Evolutionary conservation across 306 rosid species (phyloP).

Genomic region (Fagus sylvatica): DNA sequence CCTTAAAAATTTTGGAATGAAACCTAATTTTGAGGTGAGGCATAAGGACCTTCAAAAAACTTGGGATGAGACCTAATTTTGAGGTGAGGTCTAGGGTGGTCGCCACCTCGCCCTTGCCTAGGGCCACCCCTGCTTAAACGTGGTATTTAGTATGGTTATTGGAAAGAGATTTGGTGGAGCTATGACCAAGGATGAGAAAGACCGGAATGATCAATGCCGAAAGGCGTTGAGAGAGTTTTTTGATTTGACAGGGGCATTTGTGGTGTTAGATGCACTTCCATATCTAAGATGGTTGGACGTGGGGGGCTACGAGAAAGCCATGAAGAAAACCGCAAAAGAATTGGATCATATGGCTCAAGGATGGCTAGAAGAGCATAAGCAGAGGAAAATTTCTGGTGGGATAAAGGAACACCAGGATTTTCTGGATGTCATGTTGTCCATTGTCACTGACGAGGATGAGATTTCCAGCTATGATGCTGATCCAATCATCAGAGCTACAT

Average conservation of each 20-base stretch:
- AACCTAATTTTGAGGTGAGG: too few relatives aligned
- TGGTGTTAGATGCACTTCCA: slow-evolving; percentile 24
- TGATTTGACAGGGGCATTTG: slow-evolving; percentile 18
- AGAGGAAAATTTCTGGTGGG: not conserved
- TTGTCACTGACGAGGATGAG: not conserved
- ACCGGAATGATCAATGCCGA: slow-evolving; percentile 6
- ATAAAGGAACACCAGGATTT: not conserved
- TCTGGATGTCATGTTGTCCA: slow-evolving; percentile 32
- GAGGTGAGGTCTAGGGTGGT: too few relatives aligned
- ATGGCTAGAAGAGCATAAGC: slow-evolving; percentile 37
- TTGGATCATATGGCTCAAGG: slow-evolving; percentile 7
- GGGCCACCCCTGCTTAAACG: too few relatives aligned
- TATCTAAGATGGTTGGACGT: slow-evolving; percentile 42
- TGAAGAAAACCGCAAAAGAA: slow-evolving; percentile 19
- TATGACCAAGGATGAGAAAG: not conserved
- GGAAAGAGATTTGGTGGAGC: slow-evolving; percentile 23
- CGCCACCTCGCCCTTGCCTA: too few relatives aligned
- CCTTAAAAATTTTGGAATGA: too few relatives aligned
- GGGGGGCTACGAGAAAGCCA: slow-evolving; percentile 24
- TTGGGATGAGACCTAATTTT: too few relatives aligned
- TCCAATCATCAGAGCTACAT: slow-evolving; percentile 16
- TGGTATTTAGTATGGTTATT: slow-evolving; percentile 13
- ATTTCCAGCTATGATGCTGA: slow-evolving; percentile 14
- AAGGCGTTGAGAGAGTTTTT: slow-evolving; percentile 4
- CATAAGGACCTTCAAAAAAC: too few relatives aligned